Conservation (phyloP, 2,329 filamentous ascomycete genomes). For the Sporothrix brasiliensis region DNA sequence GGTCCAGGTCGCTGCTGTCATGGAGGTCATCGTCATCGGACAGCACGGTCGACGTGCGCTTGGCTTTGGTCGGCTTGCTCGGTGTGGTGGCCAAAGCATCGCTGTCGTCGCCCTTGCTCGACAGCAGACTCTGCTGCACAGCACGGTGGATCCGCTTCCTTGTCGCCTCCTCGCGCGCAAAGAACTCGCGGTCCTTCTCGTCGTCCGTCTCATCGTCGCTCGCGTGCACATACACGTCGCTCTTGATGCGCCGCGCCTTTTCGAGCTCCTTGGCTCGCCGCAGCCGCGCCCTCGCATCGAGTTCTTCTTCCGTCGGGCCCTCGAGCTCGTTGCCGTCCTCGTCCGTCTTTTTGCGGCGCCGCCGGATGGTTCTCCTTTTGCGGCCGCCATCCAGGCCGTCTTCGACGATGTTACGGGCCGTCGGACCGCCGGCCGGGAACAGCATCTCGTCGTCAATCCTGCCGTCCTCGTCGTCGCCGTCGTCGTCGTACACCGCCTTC, state of each 20-base stretch:
- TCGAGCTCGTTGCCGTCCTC: constrained; percentile 49
- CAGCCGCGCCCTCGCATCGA: constrained; percentile 64
- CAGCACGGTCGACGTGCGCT: constrained; percentile 38
- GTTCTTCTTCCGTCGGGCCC: constrained; percentile 58
- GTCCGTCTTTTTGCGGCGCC: constrained; percentile 53
- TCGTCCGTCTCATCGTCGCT: constrained; percentile 92
- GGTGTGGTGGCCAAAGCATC: background rate
- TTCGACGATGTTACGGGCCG: constrained; percentile 56
- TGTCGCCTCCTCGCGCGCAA: constrained; percentile 69
- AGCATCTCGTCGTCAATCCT: constrained; percentile 57
- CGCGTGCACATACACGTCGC: constrained; percentile 74
- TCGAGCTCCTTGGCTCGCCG: constrained; percentile 72
- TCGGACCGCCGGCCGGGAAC: constrained; percentile 71
- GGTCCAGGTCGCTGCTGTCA: background rate
- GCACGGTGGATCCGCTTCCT: constrained; percentile 56
- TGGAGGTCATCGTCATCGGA: constrained; percentile 33
- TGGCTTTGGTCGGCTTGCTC: constrained; percentile 22
- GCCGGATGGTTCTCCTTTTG: constrained; percentile 56
- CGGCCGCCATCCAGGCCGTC: constrained; percentile 51
- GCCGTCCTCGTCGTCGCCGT: constrained; percentile 48
- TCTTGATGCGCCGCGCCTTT: constrained; percentile 80
- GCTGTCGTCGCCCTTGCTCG: constrained; percentile 31
- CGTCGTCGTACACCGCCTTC: constrained; percentile 38
- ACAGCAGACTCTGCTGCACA: constrained; percentile 37
- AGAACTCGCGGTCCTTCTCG: constrained; percentile 70